Conservation (phyloP, 768 basidiomycete species). For the Strobilomyces echinocephalus region DNA sequence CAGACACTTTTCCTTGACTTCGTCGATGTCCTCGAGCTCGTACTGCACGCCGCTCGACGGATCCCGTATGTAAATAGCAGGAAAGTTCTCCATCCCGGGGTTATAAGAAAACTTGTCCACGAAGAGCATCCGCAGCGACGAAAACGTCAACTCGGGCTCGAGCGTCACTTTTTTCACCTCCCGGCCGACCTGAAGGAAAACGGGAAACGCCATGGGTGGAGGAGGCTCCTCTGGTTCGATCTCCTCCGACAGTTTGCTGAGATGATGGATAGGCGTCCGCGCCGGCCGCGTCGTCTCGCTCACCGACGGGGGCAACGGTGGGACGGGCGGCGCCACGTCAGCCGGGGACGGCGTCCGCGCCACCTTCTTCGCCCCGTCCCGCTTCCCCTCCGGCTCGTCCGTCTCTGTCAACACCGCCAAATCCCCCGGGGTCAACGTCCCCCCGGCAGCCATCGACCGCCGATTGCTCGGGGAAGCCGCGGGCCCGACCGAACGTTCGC, state of each 20-base stretch:
- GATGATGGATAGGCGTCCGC: background rate
- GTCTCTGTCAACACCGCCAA: conserved; percentile 70
- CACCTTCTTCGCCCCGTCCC: conserved; percentile 24
- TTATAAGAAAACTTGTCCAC: conserved; percentile 94
- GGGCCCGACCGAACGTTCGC: conserved; percentile 41
- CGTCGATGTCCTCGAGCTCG: conserved; percentile 91
- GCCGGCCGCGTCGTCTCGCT: conserved; percentile 33
- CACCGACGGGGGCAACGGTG: conserved; percentile 45
- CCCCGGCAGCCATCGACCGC: conserved; percentile 60
- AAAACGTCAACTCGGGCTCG: conserved; percentile 65
- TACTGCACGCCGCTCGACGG: conserved; percentile 90
- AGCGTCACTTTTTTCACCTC: conserved; percentile 85
- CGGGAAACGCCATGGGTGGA: conserved; percentile 41
- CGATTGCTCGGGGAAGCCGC: conserved; percentile 56
- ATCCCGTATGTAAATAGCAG: conserved; percentile 93
- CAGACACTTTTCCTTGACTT: conserved; percentile 83
- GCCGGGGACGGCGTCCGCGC: conserved; percentile 35
- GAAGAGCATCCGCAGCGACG: conserved; percentile 79
- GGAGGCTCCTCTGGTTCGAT: conserved; percentile 18
- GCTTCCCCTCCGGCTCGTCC: conserved; percentile 42
- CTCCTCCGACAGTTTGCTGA: conserved; percentile 19
- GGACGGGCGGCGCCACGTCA: conserved; percentile 34
- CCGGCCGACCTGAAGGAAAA: conserved; percentile 85
- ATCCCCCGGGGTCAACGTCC: conserved; percentile 63
- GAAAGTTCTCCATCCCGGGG: conserved; percentile 89